Percentiles rank a stretch among this genome's conserved stretches.
phyloP scores from a whole-genome alignment of 129 eudicot genomes.

The Silybum marianum region DNA sequence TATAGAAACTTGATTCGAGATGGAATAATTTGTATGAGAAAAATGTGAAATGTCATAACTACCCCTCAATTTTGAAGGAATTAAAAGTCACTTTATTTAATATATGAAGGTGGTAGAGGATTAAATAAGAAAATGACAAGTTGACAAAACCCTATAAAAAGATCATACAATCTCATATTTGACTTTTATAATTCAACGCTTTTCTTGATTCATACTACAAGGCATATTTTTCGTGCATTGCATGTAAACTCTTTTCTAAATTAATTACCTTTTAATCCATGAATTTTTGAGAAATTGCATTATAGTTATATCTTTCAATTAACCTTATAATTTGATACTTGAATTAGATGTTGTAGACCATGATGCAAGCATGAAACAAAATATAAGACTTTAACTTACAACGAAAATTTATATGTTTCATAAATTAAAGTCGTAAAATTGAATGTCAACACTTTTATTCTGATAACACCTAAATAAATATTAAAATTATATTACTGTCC shows the following conservation, averaged over 20 bases:
- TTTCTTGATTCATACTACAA: neutral
- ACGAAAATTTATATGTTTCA: neutral
- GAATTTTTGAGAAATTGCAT: neutral
- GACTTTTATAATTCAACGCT: neutral
- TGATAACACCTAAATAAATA: neutral
- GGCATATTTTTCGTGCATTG: neutral
- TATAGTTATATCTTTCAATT: neutral
- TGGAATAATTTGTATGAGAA: neutral
- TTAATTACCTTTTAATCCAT: neutral
- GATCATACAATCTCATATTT: neutral
- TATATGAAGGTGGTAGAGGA: conserved; percentile 1
- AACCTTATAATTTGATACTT: neutral
- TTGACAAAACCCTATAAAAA: neutral
- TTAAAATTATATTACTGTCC: neutral
- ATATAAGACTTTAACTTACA: neutral
- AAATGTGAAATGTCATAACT: neutral
- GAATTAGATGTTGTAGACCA: neutral
- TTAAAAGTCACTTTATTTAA: conserved; percentile 11
- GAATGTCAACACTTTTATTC: neutral
- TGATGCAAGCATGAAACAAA: neutral
- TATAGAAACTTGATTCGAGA: neutral
- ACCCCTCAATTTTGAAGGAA: neutral
- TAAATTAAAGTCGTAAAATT: neutral
- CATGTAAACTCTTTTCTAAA: neutral
- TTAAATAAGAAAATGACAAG: conserved; percentile 16